These are phyloP conservation scores for Pseudocercospora crystallina DNA, from an alignment of 2,329 filamentous ascomycete genomes.

Conservation along the genomic window DNA sequence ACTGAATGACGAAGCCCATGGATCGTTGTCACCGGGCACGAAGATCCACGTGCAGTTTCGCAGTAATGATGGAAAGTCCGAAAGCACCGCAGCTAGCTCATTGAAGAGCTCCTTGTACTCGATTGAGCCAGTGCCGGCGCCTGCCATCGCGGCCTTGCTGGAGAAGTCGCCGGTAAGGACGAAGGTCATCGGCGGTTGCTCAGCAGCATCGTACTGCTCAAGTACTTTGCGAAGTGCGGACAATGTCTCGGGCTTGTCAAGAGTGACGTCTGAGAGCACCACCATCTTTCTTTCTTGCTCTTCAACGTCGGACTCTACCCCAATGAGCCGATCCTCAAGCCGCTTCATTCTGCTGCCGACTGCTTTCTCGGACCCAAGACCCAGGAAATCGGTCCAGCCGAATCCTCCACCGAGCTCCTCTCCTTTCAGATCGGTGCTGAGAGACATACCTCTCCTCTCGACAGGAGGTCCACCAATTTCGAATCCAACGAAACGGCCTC, in stretches of 20 bases:
- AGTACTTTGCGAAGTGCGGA: constrained; percentile 80
- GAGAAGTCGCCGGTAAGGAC: constrained; percentile 84
- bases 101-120: constrained; percentile 98
- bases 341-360: constrained; percentile 79
- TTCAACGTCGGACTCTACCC: constrained; percentile 26
- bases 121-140: constrained; percentile 74
- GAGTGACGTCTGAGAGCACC: constrained; percentile 81
- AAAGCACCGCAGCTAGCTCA: constrained; percentile 74
- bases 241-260: constrained; percentile 79
- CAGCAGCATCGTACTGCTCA: constrained; percentile 67
- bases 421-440: constrained; percentile 58
- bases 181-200: constrained; percentile 68
- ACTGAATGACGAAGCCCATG: constrained; percentile 87
- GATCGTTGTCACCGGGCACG: constrained; percentile 93
- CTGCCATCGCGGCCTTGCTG: constrained; percentile 57
- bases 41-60: constrained; percentile 83
- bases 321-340: constrained; percentile 68
- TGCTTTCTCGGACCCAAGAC: constrained; percentile 84
- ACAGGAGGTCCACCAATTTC: constrained; percentile 90
- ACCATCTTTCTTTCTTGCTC: constrained; percentile 55
- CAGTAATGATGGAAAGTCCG: constrained; percentile 80
- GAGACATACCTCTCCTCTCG: constrained; percentile 75
- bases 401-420: constrained; percentile 76
- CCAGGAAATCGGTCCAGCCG: constrained; percentile 96
- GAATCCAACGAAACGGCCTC: constrained; percentile 87